Percentiles rank a stretch among this genome's conserved stretches.
These are phyloP conservation scores for Hericium rajendrae DNA, from an alignment of 768 basidiomycete species.

Conservation along the genomic window DNA sequence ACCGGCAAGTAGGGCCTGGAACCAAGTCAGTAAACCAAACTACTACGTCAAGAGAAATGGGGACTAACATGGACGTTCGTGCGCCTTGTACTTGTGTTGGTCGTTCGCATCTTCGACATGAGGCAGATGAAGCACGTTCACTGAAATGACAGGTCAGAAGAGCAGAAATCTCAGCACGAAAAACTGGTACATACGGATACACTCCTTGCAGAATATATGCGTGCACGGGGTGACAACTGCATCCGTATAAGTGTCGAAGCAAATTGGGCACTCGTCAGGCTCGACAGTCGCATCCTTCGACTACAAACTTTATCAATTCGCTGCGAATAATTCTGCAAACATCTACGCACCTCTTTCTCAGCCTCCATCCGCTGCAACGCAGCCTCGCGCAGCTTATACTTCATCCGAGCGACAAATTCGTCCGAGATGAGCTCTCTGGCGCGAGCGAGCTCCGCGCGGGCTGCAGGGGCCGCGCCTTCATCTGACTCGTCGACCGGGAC, in stretches of 20 bases:
- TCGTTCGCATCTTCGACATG: conserved; percentile 28
- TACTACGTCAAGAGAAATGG: background rate
- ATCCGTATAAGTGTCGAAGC: conserved; percentile 47
- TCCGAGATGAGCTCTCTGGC: conserved; percentile 32
- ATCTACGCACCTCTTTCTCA: conserved; percentile 38
- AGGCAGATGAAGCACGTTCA: conserved; percentile 35
- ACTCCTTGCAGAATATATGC: conserved; percentile 56
- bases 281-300: conserved; percentile 39
- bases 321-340: background rate
- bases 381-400: conserved; percentile 32
- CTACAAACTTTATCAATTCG: conserved; percentile 18
- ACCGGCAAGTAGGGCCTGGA: conserved; percentile 54
- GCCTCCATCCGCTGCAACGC: conserved; percentile 36
- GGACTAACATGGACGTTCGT: conserved; percentile 44
- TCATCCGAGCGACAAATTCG: conserved; percentile 43
- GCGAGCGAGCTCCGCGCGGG: conserved; percentile 34
- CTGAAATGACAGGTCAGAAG: conserved; percentile 15
- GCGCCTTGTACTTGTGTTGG: conserved; percentile 25
- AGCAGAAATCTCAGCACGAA: no score
- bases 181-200: conserved; percentile 32
- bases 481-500: conserved; percentile 27
- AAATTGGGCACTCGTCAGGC: conserved; percentile 53
- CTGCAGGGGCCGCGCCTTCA: conserved; percentile 20
- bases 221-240: conserved; percentile 48
- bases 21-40: background rate